Base-by-base conservation (phyloP, 2,329 filamentous ascomycete species). In the Colletotrichum sidae region DNA sequence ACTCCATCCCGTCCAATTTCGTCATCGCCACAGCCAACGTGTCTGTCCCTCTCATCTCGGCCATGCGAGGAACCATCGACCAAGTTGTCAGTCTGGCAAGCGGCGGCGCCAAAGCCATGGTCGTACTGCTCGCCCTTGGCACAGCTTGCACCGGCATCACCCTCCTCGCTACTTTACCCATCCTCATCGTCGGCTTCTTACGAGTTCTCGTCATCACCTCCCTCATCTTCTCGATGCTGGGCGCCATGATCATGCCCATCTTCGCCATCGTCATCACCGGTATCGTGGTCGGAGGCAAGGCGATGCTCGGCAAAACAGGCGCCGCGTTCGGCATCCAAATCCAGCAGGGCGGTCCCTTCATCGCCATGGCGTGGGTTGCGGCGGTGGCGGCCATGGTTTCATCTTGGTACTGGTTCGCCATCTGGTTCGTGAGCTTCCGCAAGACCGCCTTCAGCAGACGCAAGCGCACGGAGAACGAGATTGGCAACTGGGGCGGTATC, bases 401-500 rank as follows among this genome's bases (percentile, higher is more conserved):
- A 3, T 62, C 55, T 1, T 13, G 25, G 8, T 72, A 69, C 38
- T 73, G 71, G 71, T 69, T 70, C 47, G 42, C 52, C 25, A 57
- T 73, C 2, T 73, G 71, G 71, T 72, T 72, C 12, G 70, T 73
- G 8, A 68, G 69, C 56, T 69, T 71, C 41, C 62, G 71, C 9
- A 35, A 61, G 13, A 70, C 67, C 4, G 60, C 70, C 2, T 69
- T 71, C 34, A 69, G 65, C 55, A 67, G 71, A 33, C 49, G 71
- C 25, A 44, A 35, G 39, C 65, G 71, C 2, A 71, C 69, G 0
- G 51, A 61, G 44, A 46, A 44, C 2, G 63, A 72, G 56, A 60
- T 71, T 33, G 70, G 71, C 1, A 71, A 69, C 17, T 73, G 69
- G 66, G 51, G 56, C 25, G 71, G 70, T 1, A 72, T 73, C 9